Conservation (phyloP, 2,329 filamentous ascomycete species). For the Hymenoscyphus salicellus region DNA sequence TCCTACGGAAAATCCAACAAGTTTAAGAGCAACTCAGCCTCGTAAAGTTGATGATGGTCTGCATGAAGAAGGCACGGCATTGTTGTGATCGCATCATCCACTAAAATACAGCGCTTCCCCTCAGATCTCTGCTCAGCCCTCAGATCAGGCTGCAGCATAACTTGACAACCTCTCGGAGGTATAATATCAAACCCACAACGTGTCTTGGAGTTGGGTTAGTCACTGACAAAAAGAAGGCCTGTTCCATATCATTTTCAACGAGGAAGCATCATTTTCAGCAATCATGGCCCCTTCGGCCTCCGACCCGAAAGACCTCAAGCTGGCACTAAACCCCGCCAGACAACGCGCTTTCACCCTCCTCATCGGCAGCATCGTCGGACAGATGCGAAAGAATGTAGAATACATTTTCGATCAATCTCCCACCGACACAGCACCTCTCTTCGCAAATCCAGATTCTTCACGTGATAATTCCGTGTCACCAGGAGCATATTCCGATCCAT, state of each 20-base stretch:
- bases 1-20: no score
- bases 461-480: conserved; percentile 5
- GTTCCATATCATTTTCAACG: neutral
- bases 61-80: no score
- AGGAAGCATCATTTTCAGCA: neutral
- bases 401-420: conserved; percentile 32
- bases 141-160: neutral
- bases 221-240: neutral
- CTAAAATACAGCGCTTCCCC: neutral
- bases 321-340: conserved; percentile 51
- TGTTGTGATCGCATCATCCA: no score
- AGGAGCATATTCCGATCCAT: conserved; percentile 11
- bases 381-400: conserved; percentile 53
- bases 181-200: neutral
- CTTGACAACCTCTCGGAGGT: neutral
- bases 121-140: neutral
- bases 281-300: conserved; percentile 27
- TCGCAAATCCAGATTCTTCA: conserved; percentile 16
- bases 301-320: conserved; percentile 34
- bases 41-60: no score
- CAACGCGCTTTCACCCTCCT: conserved; percentile 52
- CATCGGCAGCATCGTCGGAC: conserved; percentile 49
- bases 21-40: no score
- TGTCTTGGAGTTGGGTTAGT: neutral
- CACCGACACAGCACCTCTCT: conserved; percentile 21